These are phyloP conservation scores for Acrodontium crateriforme DNA, from an alignment of 2,329 filamentous ascomycete genomes.

Conservation along the genomic window DNA sequence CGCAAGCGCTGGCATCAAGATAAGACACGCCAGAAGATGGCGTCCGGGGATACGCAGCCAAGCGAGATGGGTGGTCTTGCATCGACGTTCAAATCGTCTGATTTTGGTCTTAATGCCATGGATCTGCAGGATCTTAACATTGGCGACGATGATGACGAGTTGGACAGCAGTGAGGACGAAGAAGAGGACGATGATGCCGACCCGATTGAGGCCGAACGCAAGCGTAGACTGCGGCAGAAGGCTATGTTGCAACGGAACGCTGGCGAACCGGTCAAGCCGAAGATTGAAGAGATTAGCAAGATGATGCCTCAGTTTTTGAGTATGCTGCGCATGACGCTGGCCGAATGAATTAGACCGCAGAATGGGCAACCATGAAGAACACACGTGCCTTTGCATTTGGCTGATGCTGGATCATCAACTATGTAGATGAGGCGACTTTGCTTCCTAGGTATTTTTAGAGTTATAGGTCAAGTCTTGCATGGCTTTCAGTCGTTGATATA, in stretches of 20 bases:
- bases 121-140: conserved; percentile 80
- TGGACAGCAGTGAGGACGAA: conserved; percentile 55
- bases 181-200: conserved; percentile 59
- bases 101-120: conserved; percentile 81
- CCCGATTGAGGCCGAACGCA: conserved; percentile 76
- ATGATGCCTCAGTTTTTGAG: conserved; percentile 22
- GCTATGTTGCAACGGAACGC: conserved; percentile 48
- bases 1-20: conserved; percentile 97
- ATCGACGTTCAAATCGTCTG: conserved; percentile 55
- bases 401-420: too few relatives aligned
- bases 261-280: conserved; percentile 25
- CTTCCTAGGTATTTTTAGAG: too few relatives aligned
- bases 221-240: conserved; percentile 59
- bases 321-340: conserved; percentile 24
- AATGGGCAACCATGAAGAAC: too few relatives aligned
- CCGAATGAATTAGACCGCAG: conserved; percentile 9
- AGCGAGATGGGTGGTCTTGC: conserved; percentile 38
- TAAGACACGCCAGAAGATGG: conserved; percentile 98
- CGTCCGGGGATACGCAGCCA: conserved; percentile 51
- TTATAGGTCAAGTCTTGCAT: too few relatives aligned
- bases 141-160: conserved; percentile 56
- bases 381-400: too few relatives aligned
- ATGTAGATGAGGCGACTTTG: too few relatives aligned
- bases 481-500: too few relatives aligned
- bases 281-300: conserved; percentile 19